These are phyloP conservation scores for Trichoderma pleuroti DNA, from an alignment of 2,329 filamentous ascomycete species.

Conservation along the genomic window DNA sequence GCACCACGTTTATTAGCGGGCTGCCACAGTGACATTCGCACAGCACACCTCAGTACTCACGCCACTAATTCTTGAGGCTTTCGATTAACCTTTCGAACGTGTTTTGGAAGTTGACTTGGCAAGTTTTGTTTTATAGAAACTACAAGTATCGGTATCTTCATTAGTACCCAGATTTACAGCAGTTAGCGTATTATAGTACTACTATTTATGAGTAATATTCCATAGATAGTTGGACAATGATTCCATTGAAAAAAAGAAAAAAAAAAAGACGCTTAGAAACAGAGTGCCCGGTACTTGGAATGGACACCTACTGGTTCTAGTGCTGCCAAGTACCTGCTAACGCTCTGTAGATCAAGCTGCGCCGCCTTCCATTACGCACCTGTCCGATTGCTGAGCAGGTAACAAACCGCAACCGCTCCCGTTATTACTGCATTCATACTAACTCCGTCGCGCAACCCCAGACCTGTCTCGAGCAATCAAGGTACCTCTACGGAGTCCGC, in stretches of 20 bases:
- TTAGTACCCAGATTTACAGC: not conserved
- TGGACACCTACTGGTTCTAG: not conserved
- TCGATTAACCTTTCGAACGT: not conserved
- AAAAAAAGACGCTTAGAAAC: not conserved
- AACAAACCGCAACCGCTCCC: not conserved
- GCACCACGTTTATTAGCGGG: not conserved
- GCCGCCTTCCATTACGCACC: slow-evolving; percentile 10
- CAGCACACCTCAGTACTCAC: not conserved
- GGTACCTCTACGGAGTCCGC: not conserved
- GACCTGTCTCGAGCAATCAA: not conserved
- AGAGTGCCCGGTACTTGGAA: not conserved
- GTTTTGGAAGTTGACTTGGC: not conserved
- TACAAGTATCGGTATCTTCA: not conserved
- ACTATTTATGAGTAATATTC: not conserved
- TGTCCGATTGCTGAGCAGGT: not conserved
- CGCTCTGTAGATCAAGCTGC: not conserved
- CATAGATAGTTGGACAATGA: not conserved
- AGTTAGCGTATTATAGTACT: not conserved
- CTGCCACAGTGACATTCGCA: not conserved
- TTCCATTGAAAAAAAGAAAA: not conserved
- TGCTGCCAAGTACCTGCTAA: not conserved
- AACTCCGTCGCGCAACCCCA: not conserved
- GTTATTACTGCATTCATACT: not conserved
- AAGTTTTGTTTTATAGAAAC: not conserved
- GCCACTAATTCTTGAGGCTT: not conserved